phyloP scores from a whole-genome alignment of 495 filamentous ascomycete genomes.

The Penicillium coprophilum region DNA sequence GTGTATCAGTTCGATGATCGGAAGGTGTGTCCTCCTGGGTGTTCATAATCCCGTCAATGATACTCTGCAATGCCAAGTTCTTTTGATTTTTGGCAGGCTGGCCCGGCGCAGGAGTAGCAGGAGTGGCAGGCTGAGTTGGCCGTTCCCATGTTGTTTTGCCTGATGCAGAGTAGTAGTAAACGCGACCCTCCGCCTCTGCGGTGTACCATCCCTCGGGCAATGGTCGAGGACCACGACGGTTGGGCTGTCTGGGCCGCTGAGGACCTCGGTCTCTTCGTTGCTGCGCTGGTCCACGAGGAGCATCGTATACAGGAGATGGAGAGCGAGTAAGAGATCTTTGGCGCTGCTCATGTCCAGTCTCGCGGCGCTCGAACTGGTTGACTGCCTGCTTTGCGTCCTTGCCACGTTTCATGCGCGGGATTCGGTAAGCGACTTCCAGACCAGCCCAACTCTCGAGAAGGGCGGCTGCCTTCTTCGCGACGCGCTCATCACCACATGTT shows the following conservation, averaged over 20 bases:
- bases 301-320: constrained; percentile 51
- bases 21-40: constrained; percentile 62
- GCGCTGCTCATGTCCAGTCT: constrained; percentile 60
- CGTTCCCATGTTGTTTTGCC: constrained; percentile 78
- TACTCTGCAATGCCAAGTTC: constrained; percentile 70
- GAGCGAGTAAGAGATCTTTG: constrained; percentile 54
- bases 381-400: constrained; percentile 47
- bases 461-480: constrained; percentile 65
- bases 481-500: constrained; percentile 67
- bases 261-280: constrained; percentile 60
- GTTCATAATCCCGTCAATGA: constrained; percentile 80
- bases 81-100: constrained; percentile 54
- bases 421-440: constrained; percentile 89
- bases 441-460: constrained; percentile 85
- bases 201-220: constrained; percentile 81
- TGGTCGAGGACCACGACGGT: constrained; percentile 49
- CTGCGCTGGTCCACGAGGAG: constrained; percentile 52
- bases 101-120: constrained; percentile 45
- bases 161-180: constrained; percentile 76
- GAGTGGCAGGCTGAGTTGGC: constrained; percentile 65
- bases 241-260: constrained; percentile 51
- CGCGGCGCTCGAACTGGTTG: constrained; percentile 69
- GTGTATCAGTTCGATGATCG: constrained; percentile 55
- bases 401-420: constrained; percentile 77
- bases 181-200: constrained; percentile 60